A percentile compares a stretch with the other conserved stretches of the same genome.
phyloP scores from a whole-genome alignment of 805 yeast genomes.

The Pichia membranifaciens region DNA sequence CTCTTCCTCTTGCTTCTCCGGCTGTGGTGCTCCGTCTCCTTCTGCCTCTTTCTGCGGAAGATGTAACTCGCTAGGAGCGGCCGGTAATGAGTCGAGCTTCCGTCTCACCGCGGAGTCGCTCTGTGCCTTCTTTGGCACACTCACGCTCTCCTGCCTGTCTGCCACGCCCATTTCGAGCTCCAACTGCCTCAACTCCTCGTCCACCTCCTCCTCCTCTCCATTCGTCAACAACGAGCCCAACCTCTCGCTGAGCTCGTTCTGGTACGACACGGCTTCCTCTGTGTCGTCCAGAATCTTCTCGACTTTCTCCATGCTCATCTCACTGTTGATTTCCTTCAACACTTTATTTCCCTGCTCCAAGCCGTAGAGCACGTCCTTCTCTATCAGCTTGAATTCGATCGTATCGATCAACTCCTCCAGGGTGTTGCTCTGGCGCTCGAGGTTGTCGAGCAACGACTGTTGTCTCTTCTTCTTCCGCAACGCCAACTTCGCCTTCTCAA shows the following conservation, averaged over 20 bases:
- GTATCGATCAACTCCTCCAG: constrained; percentile 72
- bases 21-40: constrained; percentile 5
- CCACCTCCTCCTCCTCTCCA: constrained; percentile 56
- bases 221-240: constrained; percentile 40
- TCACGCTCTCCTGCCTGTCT: not conserved
- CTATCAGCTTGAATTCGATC: constrained; percentile 86
- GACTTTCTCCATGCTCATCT: constrained; percentile 71
- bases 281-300: constrained; percentile 79
- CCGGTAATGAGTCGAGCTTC: constrained; percentile 1
- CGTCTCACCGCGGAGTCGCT: not conserved
- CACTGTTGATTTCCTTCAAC: constrained; percentile 67
- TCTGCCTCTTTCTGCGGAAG: not conserved
- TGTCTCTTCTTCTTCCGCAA: constrained; percentile 79
- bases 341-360: constrained; percentile 75
- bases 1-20: constrained; percentile 9
- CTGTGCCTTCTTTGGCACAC: not conserved
- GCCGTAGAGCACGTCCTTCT: constrained; percentile 77
- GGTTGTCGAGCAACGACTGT: constrained; percentile 58
- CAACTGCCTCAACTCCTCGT: constrained; percentile 50
- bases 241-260: constrained; percentile 60
- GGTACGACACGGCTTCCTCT: constrained; percentile 75
- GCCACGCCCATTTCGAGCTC: constrained; percentile 38
- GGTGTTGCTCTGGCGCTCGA: constrained; percentile 72
- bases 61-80: not conserved
- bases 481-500: constrained; percentile 59